Percentiles rank a stretch among this genome's conserved stretches.
phyloP scores from a whole-genome alignment of 2,329 filamentous ascomycete genomes.

The Knoxdaviesia proteae region DNA sequence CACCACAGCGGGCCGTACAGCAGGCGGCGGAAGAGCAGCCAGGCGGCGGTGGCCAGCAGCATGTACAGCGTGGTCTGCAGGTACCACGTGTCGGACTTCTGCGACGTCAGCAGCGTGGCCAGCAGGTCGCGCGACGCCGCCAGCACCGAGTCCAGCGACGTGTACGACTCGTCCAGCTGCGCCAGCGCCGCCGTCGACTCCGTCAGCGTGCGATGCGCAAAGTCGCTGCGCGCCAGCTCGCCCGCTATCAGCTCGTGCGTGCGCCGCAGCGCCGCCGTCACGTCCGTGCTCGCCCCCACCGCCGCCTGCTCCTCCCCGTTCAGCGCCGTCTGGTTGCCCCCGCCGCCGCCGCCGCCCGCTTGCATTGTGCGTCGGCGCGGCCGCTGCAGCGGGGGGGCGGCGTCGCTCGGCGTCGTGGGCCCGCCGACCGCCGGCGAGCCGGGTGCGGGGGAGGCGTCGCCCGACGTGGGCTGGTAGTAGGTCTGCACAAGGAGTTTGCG shows the following conservation, averaged over 20 bases:
- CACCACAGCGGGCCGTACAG: conserved; percentile 83
- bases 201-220: conserved; percentile 72
- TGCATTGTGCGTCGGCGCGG: conserved; percentile 5
- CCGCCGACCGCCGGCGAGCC: conserved; percentile 7
- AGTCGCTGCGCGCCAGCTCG: conserved; percentile 70
- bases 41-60: conserved; percentile 53
- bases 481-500: conserved; percentile 53
- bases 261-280: conserved; percentile 63
- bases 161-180: conserved; percentile 64
- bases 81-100: conserved; percentile 98
- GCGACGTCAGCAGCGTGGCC: conserved; percentile 58
- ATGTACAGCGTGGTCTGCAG: conserved; percentile 77
- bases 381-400: conserved; percentile 9
- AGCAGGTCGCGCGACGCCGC: conserved; percentile 55
- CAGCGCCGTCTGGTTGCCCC: conserved; percentile 11
- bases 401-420: conserved; percentile 5
- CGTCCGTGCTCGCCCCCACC: conserved; percentile 57
- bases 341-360: conserved; percentile 7
- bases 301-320: conserved; percentile 52
- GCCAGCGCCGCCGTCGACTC: conserved; percentile 69
- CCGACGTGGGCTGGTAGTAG: conserved; percentile 24
- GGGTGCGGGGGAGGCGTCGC: conserved; percentile 12
- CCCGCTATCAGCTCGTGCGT: conserved; percentile 73
- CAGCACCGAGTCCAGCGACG: conserved; percentile 56
- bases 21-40: conserved; percentile 69